Evolutionary conservation across 2,329 filamentous ascomycete species (phyloP).

Genomic region (Cytospora paraplurivora): DNA sequence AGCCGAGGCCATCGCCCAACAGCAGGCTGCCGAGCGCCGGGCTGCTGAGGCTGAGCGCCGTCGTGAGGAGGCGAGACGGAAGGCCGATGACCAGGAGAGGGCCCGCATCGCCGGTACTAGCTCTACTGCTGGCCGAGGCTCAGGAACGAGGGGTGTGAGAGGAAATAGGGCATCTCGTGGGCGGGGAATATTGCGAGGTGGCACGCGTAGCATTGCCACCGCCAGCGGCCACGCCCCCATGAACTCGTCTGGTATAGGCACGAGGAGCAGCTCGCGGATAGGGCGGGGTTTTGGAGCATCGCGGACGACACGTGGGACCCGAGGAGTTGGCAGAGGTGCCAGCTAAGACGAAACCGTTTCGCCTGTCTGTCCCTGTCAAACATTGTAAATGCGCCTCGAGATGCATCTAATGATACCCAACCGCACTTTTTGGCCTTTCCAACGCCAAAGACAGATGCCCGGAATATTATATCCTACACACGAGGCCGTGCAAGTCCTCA

Average conservation of each 20-base stretch:
- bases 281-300: slow-evolving; percentile 46
- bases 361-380: slow-evolving; percentile 1
- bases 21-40: slow-evolving; percentile 75
- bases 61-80: slow-evolving; percentile 68
- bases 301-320: slow-evolving; percentile 39
- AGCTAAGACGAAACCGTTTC: slow-evolving; percentile 16
- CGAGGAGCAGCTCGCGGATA: slow-evolving; percentile 46
- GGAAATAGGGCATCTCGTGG: slow-evolving; percentile 30
- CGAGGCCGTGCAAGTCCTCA: slow-evolving; percentile 2
- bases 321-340: slow-evolving; percentile 40
- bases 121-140: slow-evolving; percentile 23
- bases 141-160: slow-evolving; percentile 20
- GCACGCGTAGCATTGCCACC: slow-evolving; percentile 20
- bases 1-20: slow-evolving; percentile 71
- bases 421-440: slow-evolving; percentile 5
- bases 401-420: slow-evolving; percentile 30
- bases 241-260: slow-evolving; percentile 37
- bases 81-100: slow-evolving; percentile 62
- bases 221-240: slow-evolving; percentile 30
- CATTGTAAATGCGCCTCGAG: slow-evolving; percentile 19
- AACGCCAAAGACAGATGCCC: slow-evolving; percentile 14
- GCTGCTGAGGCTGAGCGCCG: slow-evolving; percentile 78
- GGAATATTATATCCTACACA: slow-evolving; percentile 18
- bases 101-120: slow-evolving; percentile 42
- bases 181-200: slow-evolving; percentile 25